Evolutionary conservation across 805 yeast genomes (phyloP).

Genomic region (Candida insectalens): DNA sequence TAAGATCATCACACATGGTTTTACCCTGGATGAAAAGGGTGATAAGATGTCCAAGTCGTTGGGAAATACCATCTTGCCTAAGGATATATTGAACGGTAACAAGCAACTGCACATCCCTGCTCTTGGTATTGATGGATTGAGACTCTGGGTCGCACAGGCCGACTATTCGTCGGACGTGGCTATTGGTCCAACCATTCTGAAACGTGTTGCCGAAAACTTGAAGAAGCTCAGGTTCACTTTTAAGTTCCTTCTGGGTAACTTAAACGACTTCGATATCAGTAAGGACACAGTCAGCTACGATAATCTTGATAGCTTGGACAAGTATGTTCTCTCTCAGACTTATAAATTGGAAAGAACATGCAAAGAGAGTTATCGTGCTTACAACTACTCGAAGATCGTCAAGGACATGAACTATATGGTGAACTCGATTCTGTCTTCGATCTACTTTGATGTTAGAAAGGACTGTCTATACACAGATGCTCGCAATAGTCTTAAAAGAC

Average conservation of each 20-base stretch:
- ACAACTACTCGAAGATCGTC: conserved; percentile 62
- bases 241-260: conserved; percentile 72
- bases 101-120: conserved; percentile 40
- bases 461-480: conserved; percentile 76
- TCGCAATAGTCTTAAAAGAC: conserved; percentile 35
- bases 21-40: conserved; percentile 77
- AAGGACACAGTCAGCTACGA: conserved; percentile 28
- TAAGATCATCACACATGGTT: conserved; percentile 84
- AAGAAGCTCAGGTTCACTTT: conserved; percentile 79
- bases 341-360: conserved; percentile 33
- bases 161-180: conserved; percentile 78
- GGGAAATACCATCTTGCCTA: conserved; percentile 74
- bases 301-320: conserved; percentile 41
- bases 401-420: conserved; percentile 62
- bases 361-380: conserved; percentile 37
- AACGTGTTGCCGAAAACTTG: conserved; percentile 68
- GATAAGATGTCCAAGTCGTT: conserved; percentile 90
- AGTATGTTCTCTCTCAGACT: conserved; percentile 49
- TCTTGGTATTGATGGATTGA: conserved; percentile 82
- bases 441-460: conserved; percentile 79
- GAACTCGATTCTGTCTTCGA: conserved; percentile 67
- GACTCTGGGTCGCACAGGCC: conserved; percentile 85
- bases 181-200: conserved; percentile 61
- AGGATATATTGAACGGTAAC: conserved; percentile 54
- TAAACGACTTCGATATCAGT: conserved; percentile 26